Base-by-base conservation (phyloP, 345 rosid species). In the Orychophragmus violaceus region DNA sequence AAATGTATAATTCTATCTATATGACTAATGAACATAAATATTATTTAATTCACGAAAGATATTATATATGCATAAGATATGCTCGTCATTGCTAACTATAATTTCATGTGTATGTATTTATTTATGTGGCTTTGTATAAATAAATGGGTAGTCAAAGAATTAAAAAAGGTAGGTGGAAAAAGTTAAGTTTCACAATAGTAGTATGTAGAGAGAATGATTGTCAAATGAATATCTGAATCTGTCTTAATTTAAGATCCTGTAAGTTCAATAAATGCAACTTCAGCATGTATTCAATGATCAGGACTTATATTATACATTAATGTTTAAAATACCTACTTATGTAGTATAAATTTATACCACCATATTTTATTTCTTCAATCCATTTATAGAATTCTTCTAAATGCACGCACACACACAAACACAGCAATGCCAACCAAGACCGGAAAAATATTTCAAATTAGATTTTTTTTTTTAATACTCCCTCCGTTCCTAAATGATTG, bases 191-290 rank as follows among this genome's bases (percentile, higher is more conserved):
- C 68, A 66, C 50, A 28, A 59, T 28, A 36, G 25, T 48, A 50
- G 30, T 42, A 45, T 64, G 70, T 67, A 16, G 45, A 68, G 66
- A 68, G 36, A 69, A 71, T 74, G 69, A 76, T 73, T 62, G 77
- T 74, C 59, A 79, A 81, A 75, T 77, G 74, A 73, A 68, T 68
- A 67, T 60, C 33, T 52, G 77, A 60, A 30, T 49, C 46, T 51
- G 33, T 54, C 57, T 62, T 66, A 67, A 8, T 61, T 67, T 21
- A 67, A 67, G 63, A 74, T 74, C 64, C 72, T 67, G 76, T 62
- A 17, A 28, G 76, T 66, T 77, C 79, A 81, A 77, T 81, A 84
- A 87, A 87, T 87, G 87, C 87, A 74, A 67, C 69, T 54, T 56
- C 64, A 74, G 82, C 72, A 84, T 81, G 58, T 81, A 70, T 66